phyloP scores from a whole-genome alignment of 23 red algal species.

The Gracilaria vermiculophylla region DNA sequence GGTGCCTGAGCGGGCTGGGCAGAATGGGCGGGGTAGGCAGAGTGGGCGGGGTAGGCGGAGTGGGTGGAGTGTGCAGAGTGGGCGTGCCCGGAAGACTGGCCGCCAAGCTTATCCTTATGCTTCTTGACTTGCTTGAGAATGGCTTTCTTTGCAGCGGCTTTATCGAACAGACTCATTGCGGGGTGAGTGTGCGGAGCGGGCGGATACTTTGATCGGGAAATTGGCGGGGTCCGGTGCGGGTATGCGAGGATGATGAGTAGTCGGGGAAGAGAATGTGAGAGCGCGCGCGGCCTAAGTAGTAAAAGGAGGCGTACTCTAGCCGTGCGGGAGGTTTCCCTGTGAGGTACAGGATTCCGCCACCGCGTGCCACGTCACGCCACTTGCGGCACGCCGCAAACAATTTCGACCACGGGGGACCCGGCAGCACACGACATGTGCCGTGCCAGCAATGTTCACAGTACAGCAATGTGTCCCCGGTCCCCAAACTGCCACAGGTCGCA shows the following conservation, averaged over 20 bases:
- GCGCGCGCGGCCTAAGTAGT: background rate
- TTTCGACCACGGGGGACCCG: no score
- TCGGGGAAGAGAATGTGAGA: background rate
- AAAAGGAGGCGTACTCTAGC: background rate
- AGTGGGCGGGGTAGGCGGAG: no score
- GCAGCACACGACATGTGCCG: no score
- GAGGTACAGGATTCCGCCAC: background rate
- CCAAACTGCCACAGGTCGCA: no score
- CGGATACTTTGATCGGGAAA: background rate
- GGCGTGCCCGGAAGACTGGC: background rate
- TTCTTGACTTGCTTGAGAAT: conserved; percentile 12
- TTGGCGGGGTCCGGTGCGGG: background rate
- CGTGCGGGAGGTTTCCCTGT: background rate
- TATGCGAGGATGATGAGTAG: background rate
- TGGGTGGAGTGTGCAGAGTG: no score
- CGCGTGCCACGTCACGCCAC: background rate
- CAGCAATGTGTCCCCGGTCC: no score
- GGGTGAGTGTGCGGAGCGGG: background rate
- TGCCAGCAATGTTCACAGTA: no score
- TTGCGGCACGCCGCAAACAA: no score
- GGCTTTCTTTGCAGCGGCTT: background rate
- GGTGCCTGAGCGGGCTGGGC: no score
- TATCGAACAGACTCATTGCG: conserved; percentile 16
- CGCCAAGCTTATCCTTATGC: background rate
- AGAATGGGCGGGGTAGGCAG: background rate